These are phyloP conservation scores for Malassezia globosa DNA, from an alignment of 1,284 basidiomycete genomes.

Conservation along the genomic window DNA sequence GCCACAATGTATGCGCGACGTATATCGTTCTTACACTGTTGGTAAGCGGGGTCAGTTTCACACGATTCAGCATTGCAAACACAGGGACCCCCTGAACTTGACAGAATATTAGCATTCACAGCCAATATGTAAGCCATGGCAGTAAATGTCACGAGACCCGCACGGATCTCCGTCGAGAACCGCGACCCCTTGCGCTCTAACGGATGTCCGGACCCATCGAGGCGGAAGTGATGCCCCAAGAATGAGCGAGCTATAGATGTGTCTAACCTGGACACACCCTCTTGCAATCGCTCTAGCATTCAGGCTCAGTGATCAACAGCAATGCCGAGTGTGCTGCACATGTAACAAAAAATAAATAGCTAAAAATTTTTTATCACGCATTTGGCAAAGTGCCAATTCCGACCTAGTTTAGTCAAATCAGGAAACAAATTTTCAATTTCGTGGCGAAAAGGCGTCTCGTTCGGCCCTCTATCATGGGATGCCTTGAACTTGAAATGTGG, in stretches of 20 bases:
- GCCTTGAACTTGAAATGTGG: no score
- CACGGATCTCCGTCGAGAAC: slow-evolving; percentile 51
- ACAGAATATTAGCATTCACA: slow-evolving; percentile 56
- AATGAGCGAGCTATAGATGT: slow-evolving; percentile 56
- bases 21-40: slow-evolving; percentile 29
- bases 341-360: neutral
- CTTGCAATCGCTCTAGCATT: neutral
- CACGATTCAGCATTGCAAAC: slow-evolving; percentile 55
- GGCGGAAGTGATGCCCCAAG: slow-evolving; percentile 67
- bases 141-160: slow-evolving; percentile 42
- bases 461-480: no score
- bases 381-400: no score
- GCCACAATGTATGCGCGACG: slow-evolving; percentile 47
- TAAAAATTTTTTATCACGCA: no score
- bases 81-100: slow-evolving; percentile 68
- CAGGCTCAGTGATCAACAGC: neutral
- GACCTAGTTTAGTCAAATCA: no score
- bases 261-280: slow-evolving; percentile 28
- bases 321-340: no score
- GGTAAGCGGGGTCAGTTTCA: slow-evolving; percentile 56
- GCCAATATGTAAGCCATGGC: slow-evolving; percentile 54
- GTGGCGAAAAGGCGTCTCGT: no score
- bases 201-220: slow-evolving; percentile 69
- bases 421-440: no score
- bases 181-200: slow-evolving; percentile 63